phyloP scores from a whole-genome alignment of 108 stramenopile species.

The Cyclotella choctawhatcheeana region DNA sequence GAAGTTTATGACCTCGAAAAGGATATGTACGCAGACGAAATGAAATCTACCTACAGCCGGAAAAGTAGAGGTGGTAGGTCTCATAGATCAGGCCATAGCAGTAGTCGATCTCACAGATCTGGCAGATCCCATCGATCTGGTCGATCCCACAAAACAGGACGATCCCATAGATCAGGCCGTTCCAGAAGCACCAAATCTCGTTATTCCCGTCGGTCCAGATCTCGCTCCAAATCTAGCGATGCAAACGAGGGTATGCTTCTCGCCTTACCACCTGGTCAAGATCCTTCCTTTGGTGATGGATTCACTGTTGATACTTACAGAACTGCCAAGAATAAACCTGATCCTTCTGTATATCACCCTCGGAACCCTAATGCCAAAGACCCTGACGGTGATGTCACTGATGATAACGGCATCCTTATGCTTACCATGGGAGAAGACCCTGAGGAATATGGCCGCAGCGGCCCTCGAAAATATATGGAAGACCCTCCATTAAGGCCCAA shows the following conservation, averaged over 20 bases:
- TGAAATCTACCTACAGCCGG: neutral
- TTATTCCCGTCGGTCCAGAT: neutral
- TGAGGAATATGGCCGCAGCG: neutral
- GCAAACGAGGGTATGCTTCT: slow-evolving; percentile 7
- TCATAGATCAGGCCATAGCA: slow-evolving; percentile 1
- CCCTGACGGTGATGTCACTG: slow-evolving; percentile 5
- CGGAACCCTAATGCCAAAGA: slow-evolving; percentile 18
- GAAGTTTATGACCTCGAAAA: slow-evolving; percentile 18
- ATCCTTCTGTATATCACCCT: slow-evolving; percentile 18
- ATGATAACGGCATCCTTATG: slow-evolving; percentile 16
- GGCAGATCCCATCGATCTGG: slow-evolving; percentile 2
- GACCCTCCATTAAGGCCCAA: slow-evolving; percentile 36
- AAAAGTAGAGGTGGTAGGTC: neutral
- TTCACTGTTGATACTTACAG: slow-evolving; percentile 45
- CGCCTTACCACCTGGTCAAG: slow-evolving; percentile 5
- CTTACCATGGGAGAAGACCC: slow-evolving; percentile 23
- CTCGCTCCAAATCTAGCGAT: neutral
- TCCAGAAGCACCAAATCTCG: slow-evolving; percentile 2
- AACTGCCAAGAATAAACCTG: slow-evolving; percentile 8
- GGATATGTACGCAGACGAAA: slow-evolving; percentile 29
- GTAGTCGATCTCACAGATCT: slow-evolving; percentile 6
- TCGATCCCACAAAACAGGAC: too few species aligned
- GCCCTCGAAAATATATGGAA: slow-evolving; percentile 17
- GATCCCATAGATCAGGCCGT: slow-evolving; percentile 1
- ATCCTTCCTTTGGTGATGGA: slow-evolving; percentile 22